Conservation (phyloP, 179 eudicot genomes). For the Beta corolliflora region DNA sequence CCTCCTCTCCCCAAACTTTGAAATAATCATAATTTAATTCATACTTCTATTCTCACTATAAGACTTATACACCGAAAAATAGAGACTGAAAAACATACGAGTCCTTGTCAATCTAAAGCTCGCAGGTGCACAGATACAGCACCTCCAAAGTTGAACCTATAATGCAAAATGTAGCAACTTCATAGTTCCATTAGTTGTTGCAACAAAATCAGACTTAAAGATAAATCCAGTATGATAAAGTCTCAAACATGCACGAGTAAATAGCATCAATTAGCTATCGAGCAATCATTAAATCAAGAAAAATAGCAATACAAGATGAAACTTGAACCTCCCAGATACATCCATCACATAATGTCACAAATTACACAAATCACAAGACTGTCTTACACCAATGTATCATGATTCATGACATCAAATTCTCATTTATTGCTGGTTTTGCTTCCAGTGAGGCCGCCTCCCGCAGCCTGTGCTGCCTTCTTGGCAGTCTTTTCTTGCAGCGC, state of each 20-base stretch:
- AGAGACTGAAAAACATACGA: too few species aligned
- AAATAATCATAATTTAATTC: too few species aligned
- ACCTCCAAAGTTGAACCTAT: too few species aligned
- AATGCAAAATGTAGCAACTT: too few species aligned
- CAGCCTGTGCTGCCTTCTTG: conserved; percentile 52
- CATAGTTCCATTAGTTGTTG: too few species aligned
- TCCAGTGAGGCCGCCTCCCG: conserved; percentile 27
- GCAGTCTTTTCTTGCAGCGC: conserved; percentile 70
- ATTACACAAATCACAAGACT: neutral
- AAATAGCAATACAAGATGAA: neutral
- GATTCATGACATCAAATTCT: conserved; percentile 6
- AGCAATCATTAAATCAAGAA: neutral
- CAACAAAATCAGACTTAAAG: too few species aligned
- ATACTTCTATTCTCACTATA: too few species aligned
- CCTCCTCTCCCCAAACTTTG: neutral
- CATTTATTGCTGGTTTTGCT: conserved; percentile 32
- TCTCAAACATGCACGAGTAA: neutral
- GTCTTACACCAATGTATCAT: neutral
- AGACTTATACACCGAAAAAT: too few species aligned
- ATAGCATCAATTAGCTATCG: conserved; percentile 2
- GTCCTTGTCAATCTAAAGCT: too few species aligned
- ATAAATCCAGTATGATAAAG: neutral
- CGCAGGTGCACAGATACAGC: too few species aligned
- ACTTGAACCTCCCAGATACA: conserved; percentile 16
- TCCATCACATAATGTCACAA: conserved; percentile 1